These are phyloP conservation scores for Phytophthora chlamydospora DNA, from an alignment of 352 stramenopile genomes.

Conservation along the genomic window DNA sequence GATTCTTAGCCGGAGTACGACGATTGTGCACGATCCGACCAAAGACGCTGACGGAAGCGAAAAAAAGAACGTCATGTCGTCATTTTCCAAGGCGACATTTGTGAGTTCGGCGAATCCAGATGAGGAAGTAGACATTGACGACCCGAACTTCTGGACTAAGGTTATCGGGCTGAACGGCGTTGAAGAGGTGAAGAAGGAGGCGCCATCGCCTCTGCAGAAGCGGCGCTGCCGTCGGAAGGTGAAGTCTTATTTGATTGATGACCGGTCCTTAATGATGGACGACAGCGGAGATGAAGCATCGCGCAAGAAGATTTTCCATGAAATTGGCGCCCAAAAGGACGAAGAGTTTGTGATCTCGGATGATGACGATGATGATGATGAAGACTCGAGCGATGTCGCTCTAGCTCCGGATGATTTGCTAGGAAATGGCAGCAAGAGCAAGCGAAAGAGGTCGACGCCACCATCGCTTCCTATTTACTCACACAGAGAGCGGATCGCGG, in stretches of 20 bases:
- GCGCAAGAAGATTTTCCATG: slow-evolving; percentile 33
- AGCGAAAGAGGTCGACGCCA: slow-evolving; percentile 38
- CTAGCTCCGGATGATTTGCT: slow-evolving; percentile 53
- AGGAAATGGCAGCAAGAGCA: slow-evolving; percentile 25
- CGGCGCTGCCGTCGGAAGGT: slow-evolving; percentile 70
- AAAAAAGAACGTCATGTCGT: slow-evolving; percentile 86
- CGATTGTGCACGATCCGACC: slow-evolving; percentile 88
- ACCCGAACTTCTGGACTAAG: slow-evolving; percentile 96
- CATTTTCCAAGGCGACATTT: slow-evolving; percentile 94
- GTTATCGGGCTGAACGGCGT: slow-evolving; percentile 88
- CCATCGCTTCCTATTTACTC: slow-evolving; percentile 41
- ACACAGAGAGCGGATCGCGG: slow-evolving; percentile 48
- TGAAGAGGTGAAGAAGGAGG: slow-evolving; percentile 62
- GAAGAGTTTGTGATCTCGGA: slow-evolving; percentile 84
- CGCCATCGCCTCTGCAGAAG: slow-evolving; percentile 80
- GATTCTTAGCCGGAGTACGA: slow-evolving; percentile 94
- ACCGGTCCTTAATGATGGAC: slow-evolving; percentile 36
- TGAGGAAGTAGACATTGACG: slow-evolving; percentile 90
- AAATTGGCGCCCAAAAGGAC: slow-evolving; percentile 39
- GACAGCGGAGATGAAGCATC: slow-evolving; percentile 58
- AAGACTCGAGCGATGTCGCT: slow-evolving; percentile 62
- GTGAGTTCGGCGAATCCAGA: slow-evolving; percentile 88
- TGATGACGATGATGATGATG: slow-evolving; percentile 51
- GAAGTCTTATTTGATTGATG: slow-evolving; percentile 76
- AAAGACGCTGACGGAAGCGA: slow-evolving; percentile 44